These are phyloP conservation scores for Neurospora sp. DNA, from an alignment of 2,329 filamentous ascomycete species.

Conservation along the genomic window DNA sequence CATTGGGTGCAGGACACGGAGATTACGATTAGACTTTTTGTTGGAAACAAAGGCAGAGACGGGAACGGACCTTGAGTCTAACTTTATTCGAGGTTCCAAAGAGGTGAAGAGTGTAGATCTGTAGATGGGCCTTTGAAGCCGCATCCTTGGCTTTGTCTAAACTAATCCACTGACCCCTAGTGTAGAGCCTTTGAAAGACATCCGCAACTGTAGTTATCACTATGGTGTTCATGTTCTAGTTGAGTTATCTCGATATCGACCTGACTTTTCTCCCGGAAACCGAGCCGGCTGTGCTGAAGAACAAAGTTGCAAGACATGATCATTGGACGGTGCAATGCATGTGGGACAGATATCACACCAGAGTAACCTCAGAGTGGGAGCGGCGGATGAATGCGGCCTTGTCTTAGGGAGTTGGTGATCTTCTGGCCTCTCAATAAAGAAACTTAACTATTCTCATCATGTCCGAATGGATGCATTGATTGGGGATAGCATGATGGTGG, in stretches of 20 bases:
- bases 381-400: not conserved
- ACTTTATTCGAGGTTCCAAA: not conserved
- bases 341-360: not conserved
- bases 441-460: not conserved
- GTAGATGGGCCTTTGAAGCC: not conserved
- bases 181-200: not conserved
- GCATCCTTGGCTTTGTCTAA: not conserved
- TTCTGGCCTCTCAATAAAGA: not conserved
- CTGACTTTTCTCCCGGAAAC: not conserved
- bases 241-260: not conserved
- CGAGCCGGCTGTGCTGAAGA: not conserved
- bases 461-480: not conserved
- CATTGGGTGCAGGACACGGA: not conserved
- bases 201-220: not conserved
- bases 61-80: not conserved
- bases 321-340: not conserved
- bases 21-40: not conserved
- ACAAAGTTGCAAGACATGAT: not conserved
- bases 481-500: not conserved
- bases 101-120: not conserved
- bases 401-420: not conserved
- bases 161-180: not conserved
- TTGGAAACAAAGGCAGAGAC: not conserved
- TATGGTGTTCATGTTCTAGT: not conserved
- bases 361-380: not conserved